These are phyloP conservation scores for Ophiostoma sp. DNA, from an alignment of 2,329 filamentous ascomycete species.

Conservation along the genomic window DNA sequence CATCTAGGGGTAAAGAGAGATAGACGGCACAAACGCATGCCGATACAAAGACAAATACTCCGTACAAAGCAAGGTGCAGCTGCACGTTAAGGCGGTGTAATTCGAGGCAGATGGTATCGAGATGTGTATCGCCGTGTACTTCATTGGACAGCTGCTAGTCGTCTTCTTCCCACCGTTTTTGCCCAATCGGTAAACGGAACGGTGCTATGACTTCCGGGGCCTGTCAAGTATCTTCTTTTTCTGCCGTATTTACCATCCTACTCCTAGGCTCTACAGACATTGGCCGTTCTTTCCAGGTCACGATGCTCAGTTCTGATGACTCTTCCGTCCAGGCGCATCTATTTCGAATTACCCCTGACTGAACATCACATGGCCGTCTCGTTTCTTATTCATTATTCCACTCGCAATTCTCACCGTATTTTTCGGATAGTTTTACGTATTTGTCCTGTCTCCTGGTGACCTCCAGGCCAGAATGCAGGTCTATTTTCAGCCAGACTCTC, in stretches of 20 bases:
- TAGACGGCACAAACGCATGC: too few relatives aligned
- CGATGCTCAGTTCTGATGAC: neutral
- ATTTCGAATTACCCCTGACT: neutral
- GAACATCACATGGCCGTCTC: neutral
- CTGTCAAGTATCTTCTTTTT: too few relatives aligned
- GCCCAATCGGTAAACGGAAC: neutral
- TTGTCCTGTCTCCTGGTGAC: neutral
- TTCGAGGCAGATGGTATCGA: neutral
- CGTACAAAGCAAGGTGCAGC: too few relatives aligned
- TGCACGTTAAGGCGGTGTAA: neutral
- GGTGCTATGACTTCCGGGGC: too few relatives aligned
- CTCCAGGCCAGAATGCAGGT: neutral
- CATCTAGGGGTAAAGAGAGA: neutral
- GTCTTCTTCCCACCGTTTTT: neutral
- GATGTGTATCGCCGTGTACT: neutral
- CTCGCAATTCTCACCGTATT: conserved; percentile 5
- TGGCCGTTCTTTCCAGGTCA: neutral
- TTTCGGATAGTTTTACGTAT: neutral
- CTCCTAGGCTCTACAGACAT: too few relatives aligned
- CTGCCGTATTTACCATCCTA: too few relatives aligned
- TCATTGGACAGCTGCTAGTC: neutral
- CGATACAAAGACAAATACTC: too few relatives aligned
- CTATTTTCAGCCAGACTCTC: conserved; percentile 5
- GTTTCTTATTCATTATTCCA: neutral
- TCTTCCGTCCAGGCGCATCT: neutral